A percentile compares a stretch with the other conserved stretches of the same genome.
Conservation (phyloP, 2,329 filamentous ascomycete genomes). For the Claviceps pusilla region DNA sequence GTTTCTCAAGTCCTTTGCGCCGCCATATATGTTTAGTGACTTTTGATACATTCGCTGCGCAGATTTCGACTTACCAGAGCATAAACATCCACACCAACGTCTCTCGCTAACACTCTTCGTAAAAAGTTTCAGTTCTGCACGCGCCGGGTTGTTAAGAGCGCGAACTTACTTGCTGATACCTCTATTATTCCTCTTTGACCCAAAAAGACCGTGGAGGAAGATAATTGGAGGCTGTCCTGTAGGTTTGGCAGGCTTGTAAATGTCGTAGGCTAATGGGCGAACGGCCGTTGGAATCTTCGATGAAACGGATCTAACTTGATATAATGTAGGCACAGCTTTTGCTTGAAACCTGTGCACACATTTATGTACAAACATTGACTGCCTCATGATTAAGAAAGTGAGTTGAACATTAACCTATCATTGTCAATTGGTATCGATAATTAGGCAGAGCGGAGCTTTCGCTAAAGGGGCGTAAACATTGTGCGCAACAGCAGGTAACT, state of each 20-base stretch:
- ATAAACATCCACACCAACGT: conserved; percentile 68
- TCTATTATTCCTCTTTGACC: conserved; percentile 88
- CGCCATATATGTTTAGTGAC: conserved; percentile 1
- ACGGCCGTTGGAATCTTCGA: conserved; percentile 4
- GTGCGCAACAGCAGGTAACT: no score
- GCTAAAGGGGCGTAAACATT: no score
- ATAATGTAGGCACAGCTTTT: neutral
- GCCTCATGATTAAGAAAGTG: neutral
- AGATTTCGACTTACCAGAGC: conserved; percentile 44
- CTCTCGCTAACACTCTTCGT: conserved; percentile 59
- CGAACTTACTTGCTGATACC: conserved; percentile 75
- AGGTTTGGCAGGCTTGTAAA: conserved; percentile 42
- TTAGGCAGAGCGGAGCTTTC: no score
- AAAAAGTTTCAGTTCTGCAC: neutral
- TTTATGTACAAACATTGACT: neutral
- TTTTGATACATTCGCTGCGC: neutral
- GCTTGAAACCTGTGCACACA: neutral
- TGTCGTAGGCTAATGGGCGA: conserved; percentile 43
- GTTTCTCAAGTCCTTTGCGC: conserved; percentile 65
- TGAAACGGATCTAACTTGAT: neutral
- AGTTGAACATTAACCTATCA: no score
- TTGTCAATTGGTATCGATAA: no score
- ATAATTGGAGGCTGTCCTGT: conserved; percentile 50
- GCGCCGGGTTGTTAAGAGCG: neutral
- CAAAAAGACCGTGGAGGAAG: conserved; percentile 85